Evolutionary conservation across 1,139 yeast species (phyloP), one percentile per base, ranked within the genome.

Genomic region (Hyphopichia burtonii): DNA sequence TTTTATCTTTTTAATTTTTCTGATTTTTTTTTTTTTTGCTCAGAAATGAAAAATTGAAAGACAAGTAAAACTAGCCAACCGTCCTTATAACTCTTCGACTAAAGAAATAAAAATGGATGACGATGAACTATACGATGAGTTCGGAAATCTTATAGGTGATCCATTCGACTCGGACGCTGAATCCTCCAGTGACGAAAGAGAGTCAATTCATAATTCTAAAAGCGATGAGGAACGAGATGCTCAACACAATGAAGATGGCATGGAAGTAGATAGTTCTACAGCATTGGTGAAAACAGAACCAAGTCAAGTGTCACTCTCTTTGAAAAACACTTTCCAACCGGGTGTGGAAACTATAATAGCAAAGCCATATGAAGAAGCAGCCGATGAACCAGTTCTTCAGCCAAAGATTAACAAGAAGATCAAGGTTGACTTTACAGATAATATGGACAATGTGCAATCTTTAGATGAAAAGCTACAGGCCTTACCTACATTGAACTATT

Each of bases 51-150:
- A n/a, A n/a, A n/a, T n/a, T n/a, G n/a, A n/a, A n/a, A n/a, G n/a
- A n/a, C n/a, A n/a, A n/a, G n/a, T n/a, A n/a, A n/a, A n/a, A n/a
- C n/a, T n/a, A n/a, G n/a, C n/a, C n/a, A n/a, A n/a, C n/a, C n/a
- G n/a, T n/a, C n/a, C n/a, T n/a, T n/a, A n/a, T n/a, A n/a, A n/a
- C n/a, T n/a, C n/a, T n/a, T n/a, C n/a, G n/a, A n/a, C n/a, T n/a
- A 27, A 11, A 27, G 14, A 10, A n/a, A n/a, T n/a, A n/a, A 27
- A 27, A 11, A 60, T 58, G 63, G 58, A 58, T 35, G 56, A 74
- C 44, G 81, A 75, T 35, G 86, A 81, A 46, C 60, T 78, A 22
- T 86, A 84, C 60, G 96, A 88, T 62, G 96, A 89, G 77, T 81
- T 87, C 60, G 96, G 96, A 34, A 86, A 87, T 58, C 75, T 76